Conservation (phyloP, 257 asterid genomes). For the Ajuga chamaepitys region DNA sequence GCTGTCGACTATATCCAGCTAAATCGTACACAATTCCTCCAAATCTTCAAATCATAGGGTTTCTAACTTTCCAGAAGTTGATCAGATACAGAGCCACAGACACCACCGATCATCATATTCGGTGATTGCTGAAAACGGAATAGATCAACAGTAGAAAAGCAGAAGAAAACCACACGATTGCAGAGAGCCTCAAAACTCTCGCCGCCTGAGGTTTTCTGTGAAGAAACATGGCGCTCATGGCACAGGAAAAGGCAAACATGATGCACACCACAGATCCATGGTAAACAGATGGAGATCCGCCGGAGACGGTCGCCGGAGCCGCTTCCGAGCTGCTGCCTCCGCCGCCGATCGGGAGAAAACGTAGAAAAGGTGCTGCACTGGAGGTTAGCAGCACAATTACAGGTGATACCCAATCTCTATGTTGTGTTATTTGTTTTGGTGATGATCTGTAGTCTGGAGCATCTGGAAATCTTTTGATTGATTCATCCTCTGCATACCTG, state of each 20-base stretch:
- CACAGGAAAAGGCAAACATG: conserved; percentile 8
- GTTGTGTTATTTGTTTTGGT: no score
- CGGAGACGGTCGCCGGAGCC: background rate
- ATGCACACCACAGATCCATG: conserved; percentile 3
- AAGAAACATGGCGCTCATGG: conserved; percentile 14
- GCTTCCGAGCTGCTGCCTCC: background rate
- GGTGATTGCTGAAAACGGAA: background rate
- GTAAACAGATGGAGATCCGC: background rate
- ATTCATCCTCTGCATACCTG: no score
- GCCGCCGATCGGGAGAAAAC: background rate
- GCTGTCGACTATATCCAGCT: no score
- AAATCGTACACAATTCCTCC: no score
- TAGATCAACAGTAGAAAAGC: background rate
- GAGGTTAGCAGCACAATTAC: conserved; percentile 4
- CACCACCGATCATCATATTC: no score
- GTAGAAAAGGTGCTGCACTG: conserved; percentile 1
- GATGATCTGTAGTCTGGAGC: no score
- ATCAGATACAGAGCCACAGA: no score
- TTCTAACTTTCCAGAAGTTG: background rate
- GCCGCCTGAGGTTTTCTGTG: background rate
- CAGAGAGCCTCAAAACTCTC: background rate
- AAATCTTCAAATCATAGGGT: no score
- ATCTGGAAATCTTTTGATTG: no score
- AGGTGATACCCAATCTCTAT: background rate
- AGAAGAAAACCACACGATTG: background rate